phyloP scores from a whole-genome alignment of 2,329 filamentous ascomycete species.

The Colletotrichum sp. region DNA sequence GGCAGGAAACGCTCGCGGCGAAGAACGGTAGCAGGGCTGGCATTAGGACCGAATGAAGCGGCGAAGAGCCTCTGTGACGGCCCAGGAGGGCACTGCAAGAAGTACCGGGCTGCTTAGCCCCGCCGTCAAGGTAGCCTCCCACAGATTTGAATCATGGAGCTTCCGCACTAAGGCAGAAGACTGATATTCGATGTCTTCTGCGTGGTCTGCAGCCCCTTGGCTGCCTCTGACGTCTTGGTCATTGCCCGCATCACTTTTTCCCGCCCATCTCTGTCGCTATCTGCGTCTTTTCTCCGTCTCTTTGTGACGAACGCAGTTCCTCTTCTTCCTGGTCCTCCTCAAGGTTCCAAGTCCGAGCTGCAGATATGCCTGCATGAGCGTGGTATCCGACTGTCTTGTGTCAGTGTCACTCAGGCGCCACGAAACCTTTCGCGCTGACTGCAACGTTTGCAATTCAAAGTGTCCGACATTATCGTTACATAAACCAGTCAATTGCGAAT shows the following conservation, averaged over 20 bases:
- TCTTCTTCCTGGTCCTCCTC: neutral
- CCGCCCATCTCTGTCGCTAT: neutral
- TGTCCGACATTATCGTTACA: neutral
- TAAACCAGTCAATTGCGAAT: neutral
- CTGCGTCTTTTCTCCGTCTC: neutral
- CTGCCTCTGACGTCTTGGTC: neutral
- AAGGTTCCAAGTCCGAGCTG: neutral
- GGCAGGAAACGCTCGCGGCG: neutral
- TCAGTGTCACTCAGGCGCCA: neutral
- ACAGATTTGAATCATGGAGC: neutral
- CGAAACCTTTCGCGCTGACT: neutral
- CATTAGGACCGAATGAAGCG: neutral
- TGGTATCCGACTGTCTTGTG: neutral
- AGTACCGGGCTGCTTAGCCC: neutral
- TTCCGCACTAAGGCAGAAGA: neutral
- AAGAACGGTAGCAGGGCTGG: neutral
- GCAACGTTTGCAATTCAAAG: neutral
- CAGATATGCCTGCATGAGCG: neutral
- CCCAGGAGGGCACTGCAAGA: neutral
- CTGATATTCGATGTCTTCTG: neutral
- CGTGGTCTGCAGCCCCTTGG: neutral
- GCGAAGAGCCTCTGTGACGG: neutral
- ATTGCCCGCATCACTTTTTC: neutral
- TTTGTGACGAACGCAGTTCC: neutral
- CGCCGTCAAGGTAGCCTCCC: neutral